Conservation (phyloP, 208 protist genomes). For the Acanthamoeba healyi region DNA sequence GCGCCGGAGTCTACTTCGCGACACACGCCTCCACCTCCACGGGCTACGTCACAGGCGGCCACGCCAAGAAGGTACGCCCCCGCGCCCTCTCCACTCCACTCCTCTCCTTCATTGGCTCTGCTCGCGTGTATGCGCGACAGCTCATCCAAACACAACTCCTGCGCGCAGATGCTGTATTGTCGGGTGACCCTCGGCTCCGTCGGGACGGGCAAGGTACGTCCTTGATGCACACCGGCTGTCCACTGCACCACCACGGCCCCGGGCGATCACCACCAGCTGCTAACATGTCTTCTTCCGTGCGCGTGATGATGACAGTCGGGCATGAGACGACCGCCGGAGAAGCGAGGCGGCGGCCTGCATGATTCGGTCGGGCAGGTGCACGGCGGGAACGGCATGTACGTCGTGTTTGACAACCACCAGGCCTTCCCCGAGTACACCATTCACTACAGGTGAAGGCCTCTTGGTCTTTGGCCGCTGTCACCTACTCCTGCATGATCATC, state of each 20-base stretch:
- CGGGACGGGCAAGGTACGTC: background rate
- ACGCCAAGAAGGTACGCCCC: background rate
- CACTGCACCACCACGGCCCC: no score
- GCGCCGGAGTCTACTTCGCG: conserved; percentile 24
- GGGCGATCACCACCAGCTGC: no score
- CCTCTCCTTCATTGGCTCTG: no score
- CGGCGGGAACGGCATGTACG: conserved; percentile 37
- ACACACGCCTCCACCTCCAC: conserved; percentile 39
- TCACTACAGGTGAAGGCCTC: background rate
- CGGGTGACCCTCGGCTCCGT: conserved; percentile 28
- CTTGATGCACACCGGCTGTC: no score
- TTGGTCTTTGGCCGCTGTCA: no score
- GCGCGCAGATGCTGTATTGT: conserved; percentile 10
- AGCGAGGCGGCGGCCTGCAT: background rate
- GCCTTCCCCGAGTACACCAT: conserved; percentile 50
- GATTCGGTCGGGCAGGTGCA: conserved; percentile 7
- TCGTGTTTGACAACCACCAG: conserved; percentile 46
- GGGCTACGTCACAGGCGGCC: conserved; percentile 17
- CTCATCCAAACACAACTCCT: no score
- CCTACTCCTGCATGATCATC: no score
- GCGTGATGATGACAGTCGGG: no score
- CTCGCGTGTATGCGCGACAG: no score
- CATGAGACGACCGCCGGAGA: conserved; percentile 9
- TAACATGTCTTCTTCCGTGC: no score
- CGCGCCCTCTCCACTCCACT: no score